A percentile compares a stretch with the other conserved stretches of the same genome.
Evolutionary conservation across 1,284 basidiomycete species (phyloP).

Genomic region (Rhodotorula sp.): DNA sequence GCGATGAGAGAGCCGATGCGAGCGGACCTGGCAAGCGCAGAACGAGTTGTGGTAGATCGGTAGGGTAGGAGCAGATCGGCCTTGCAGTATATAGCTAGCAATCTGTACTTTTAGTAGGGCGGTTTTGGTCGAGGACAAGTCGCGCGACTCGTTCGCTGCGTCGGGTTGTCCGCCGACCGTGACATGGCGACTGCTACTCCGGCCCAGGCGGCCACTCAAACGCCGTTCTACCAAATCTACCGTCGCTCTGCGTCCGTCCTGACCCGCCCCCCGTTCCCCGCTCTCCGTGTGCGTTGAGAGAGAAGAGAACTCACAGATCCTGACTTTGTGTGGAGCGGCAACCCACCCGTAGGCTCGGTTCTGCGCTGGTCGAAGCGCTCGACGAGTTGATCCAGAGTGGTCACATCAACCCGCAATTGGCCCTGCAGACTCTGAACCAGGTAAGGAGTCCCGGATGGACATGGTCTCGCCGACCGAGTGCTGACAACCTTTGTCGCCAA

Average conservation of each 20-base stretch:
- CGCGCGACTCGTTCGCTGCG: background rate
- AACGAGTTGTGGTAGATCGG: no score
- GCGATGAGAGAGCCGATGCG: no score
- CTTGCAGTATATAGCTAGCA: no score
- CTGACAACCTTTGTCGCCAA: background rate
- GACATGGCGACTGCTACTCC: slow-evolving; percentile 8
- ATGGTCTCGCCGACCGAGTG: background rate
- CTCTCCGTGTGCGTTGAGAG: background rate
- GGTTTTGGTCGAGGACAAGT: background rate
- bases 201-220: slow-evolving; percentile 21
- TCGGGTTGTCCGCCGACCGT: background rate
- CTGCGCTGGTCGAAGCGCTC: slow-evolving; percentile 96
- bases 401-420: slow-evolving; percentile 93
- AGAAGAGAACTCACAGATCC: background rate
- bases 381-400: slow-evolving; percentile 98
- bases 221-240: slow-evolving; percentile 41
- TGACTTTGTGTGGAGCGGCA: background rate
- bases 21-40: no score
- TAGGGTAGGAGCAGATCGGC: no score
- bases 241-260: slow-evolving; percentile 34
- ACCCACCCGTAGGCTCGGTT: slow-evolving; percentile 70
- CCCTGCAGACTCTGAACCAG: slow-evolving; percentile 95
- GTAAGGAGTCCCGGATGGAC: slow-evolving; percentile 54
- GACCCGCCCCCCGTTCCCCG: background rate
- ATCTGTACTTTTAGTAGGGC: background rate